Base-by-base conservation (phyloP, 169 alveolate genomes). In the Cryptosporidium sp. region DNA sequence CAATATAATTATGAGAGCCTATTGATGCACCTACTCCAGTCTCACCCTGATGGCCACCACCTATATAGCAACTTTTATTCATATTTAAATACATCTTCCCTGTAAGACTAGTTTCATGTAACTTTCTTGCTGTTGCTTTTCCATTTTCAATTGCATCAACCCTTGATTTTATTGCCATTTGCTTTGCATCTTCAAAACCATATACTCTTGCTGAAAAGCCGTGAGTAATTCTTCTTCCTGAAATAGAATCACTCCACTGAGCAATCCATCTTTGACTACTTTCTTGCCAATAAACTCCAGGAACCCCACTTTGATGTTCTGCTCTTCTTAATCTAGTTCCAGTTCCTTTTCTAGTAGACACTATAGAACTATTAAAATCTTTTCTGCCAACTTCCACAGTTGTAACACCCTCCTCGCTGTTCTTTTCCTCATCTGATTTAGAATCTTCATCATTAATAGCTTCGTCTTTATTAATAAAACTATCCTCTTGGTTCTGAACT, bases 191-290 rank as follows among this genome's bases (percentile, higher is more conserved):
- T 44, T 80, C 89, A 62, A 80, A 80, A 5, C 89, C 89, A 80
- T 80, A 80, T 1, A 80, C 89, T 42, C 89, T 80, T 39, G 89
- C 89, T 6, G 89, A 80, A 80, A 80, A 80, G 0, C 89, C 89
- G 48, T 80, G 89, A 37, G 89, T 80, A n/a, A 80, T 80, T 62
- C 89, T 80, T 61, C 89, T 80, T n/a, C 89, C 89, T 29, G 89
- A 44, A 26, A 65, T 61, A 33, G 89, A 80, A 65, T 80, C 89
- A 21, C 89, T 80, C 89, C 89, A 80, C 35, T 80, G 89, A 16
- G 89, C 89, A 35, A 80, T 80, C 89, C 89, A 80, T 33, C 89
- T 80, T 42, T 80, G 89, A 29, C 89, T 80, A 18, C 89, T 80
- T 44, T 80, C 89, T 26, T 80, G 89, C 89, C 89, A 80, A 45